A percentile compares a stretch with the other conserved stretches of the same genome.
Conservation (phyloP, 2,329 filamentous ascomycete species). For the Microsporum canis region DNA sequence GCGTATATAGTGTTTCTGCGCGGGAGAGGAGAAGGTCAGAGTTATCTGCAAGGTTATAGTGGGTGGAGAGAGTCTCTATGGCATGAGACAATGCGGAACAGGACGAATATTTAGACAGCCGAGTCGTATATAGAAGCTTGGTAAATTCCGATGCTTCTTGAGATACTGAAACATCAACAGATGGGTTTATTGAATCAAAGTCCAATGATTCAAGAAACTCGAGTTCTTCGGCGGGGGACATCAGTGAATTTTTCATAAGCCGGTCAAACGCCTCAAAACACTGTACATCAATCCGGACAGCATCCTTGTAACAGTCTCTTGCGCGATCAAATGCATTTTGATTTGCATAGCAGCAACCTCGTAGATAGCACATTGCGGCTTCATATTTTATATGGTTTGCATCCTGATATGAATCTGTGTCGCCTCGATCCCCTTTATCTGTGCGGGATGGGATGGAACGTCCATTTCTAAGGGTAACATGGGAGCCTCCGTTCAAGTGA, state of each 20-base stretch:
- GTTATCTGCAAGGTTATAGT: slow-evolving; percentile 79
- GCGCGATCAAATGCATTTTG: slow-evolving; percentile 95
- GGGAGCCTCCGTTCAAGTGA: slow-evolving; percentile 46
- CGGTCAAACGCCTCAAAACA: slow-evolving; percentile 98
- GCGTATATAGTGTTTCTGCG: slow-evolving; percentile 84
- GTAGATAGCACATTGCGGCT: slow-evolving; percentile 91
- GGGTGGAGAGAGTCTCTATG: slow-evolving; percentile 80
- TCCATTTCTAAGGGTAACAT: slow-evolving; percentile 39
- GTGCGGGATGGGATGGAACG: slow-evolving; percentile 35
- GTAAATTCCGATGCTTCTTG: slow-evolving; percentile 90
- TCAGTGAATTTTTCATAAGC: slow-evolving; percentile 89
- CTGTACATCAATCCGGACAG: slow-evolving; percentile 90
- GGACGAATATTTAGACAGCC: slow-evolving; percentile 88
- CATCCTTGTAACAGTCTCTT: slow-evolving; percentile 97
- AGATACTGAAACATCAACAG: slow-evolving; percentile 51
- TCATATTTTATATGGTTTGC: slow-evolving; percentile 71
- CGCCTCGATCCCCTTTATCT: slow-evolving; percentile 46
- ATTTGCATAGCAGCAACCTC: slow-evolving; percentile 89
- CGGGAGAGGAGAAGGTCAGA: slow-evolving; percentile 82
- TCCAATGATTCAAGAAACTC: slow-evolving; percentile 77
- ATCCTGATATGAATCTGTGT: slow-evolving; percentile 57
- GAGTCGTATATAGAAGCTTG: slow-evolving; percentile 90
- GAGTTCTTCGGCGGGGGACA: slow-evolving; percentile 83
- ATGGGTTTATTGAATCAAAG: slow-evolving; percentile 66
- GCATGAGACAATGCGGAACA: slow-evolving; percentile 71